Base-by-base conservation (phyloP, 2,329 filamentous ascomycete species). In the Trichoderma sp. region DNA sequence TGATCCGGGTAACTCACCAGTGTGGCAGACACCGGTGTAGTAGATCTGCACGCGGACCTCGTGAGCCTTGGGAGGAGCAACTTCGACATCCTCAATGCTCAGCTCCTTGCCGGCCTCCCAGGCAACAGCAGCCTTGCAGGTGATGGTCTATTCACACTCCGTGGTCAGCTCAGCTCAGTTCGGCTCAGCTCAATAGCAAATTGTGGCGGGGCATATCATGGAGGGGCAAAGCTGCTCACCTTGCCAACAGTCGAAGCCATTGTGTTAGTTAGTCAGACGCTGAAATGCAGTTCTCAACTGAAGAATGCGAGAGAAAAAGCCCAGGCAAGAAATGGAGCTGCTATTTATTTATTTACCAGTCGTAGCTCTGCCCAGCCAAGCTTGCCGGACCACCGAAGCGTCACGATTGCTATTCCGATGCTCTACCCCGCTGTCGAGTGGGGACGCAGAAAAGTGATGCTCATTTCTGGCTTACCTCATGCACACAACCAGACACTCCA, bases 11-110 rank as follows among this genome's bases (percentile, higher is more conserved):
- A 21, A 27, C 53, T 35, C 87, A 97, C 94, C 94, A 84, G 96
- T 99, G 88, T 99, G 97, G 89, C 97, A 99, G 84, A 99, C 97
- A 86, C 97, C 97, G 72, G 97, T 99, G 89, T 98, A 97, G 89
- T 96, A 93, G 84, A 98, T 94, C 89, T 98, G 88, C 83, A 99
- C 98, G 81, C 97, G 94, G 83, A 99, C 97, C 88, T 99, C 97
- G 87, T 97, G 91, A 77, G 96, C 95, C 86, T 90, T 92, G 76
- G 97, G 97, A 78, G 96, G 93, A 71, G 89, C 91, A 79, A 99
- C 97, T 87, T 98, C 95, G 81, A 99, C 89, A 80, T 97, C 94
- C 87, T 99, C 97, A 80, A 98, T 90, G 81, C 89, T 91, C 79
- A 99, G 91, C 80, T 94, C 93, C 88, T 98, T 94, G 84, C 94